Percentiles rank a stretch among this genome's conserved stretches.
These are phyloP conservation scores for Melastoma candidum DNA, from an alignment of 441 rosid genomes.

Conservation along the genomic window DNA sequence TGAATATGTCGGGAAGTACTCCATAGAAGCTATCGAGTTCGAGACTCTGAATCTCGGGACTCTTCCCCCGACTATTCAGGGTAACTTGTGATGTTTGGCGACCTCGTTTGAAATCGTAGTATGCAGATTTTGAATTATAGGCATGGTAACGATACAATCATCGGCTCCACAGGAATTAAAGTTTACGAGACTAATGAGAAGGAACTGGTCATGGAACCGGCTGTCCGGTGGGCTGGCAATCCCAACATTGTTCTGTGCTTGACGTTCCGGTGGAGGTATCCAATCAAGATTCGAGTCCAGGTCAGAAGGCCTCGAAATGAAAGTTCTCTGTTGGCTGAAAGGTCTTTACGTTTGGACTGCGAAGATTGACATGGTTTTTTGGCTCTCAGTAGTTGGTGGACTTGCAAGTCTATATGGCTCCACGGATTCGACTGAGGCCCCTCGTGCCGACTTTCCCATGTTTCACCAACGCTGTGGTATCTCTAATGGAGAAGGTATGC, in stretches of 20 bases:
- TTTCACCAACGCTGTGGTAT: conserved; percentile 53
- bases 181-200: conserved; percentile 68
- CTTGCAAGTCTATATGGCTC: conserved; percentile 46
- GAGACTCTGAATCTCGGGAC: conserved; percentile 64
- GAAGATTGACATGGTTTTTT: conserved; percentile 15
- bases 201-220: conserved; percentile 75
- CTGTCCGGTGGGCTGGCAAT: conserved; percentile 83
- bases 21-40: conserved; percentile 51
- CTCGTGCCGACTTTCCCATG: conserved; percentile 90
- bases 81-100: conserved; percentile 14
- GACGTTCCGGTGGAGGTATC: conserved; percentile 27
- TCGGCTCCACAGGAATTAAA: conserved; percentile 57
- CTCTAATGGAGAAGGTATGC: conserved; percentile 60
- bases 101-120: not conserved
- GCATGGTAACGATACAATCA: not conserved
- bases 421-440: conserved; percentile 74
- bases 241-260: conserved; percentile 63
- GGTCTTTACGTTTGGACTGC: too few relatives aligned
- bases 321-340: too few relatives aligned
- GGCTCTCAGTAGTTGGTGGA: conserved; percentile 54
- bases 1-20: conserved; percentile 52
- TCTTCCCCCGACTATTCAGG: conserved; percentile 64
- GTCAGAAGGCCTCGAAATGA: not conserved
- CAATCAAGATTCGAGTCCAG: conserved; percentile 29
- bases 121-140: not conserved